Base-by-base conservation (phyloP, 1,139 yeast genomes). In the Hyphopichia pseudoburtonii region DNA sequence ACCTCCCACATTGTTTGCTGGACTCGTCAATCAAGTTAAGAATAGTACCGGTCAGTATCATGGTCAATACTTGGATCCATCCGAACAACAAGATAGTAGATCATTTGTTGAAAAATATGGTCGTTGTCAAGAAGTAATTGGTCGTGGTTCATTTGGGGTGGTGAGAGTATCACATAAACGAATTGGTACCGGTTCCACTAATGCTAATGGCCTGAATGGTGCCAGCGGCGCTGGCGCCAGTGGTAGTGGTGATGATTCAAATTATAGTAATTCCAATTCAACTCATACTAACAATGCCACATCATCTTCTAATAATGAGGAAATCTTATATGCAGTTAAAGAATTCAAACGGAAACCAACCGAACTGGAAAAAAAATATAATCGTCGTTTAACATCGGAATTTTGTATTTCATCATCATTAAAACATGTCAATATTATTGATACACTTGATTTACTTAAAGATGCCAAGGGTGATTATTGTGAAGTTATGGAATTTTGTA, bases 401-500 rank as follows among this genome's bases (percentile, higher is more conserved):
- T 72, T 71, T 47, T 70, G 76, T 48, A 72, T 72, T 28, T 63
- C 71, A n/a, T 67, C 74, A 4, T 69, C 74, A n/a, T 57, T 72
- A 35, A 70, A 71, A 42, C 70, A 72, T 44, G 45, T 57, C 28
- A 70, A 72, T 46, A 89, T 92, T 53, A 88, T 90, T 42, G 84
- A 82, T 49, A 88, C 96, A 1, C 73, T 86, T 44, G 98, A 92
- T 58, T 66, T 92, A 38, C 73, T 90, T 61, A 86, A 86, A 59
- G 97, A 90, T 61, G 87, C 90, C 17, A 85, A 86, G 50, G 96
- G 96, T 27, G 96, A 86, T 50, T 92, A 85, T 60, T 89, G 95
- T 59, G 96, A 89, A 64, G 97, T 92, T 34, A 88, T 92, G 96
- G 97, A 92, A 64, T 92, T 80, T 54, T 92, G 97, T 58, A 77